Percentiles rank a stretch among this genome's conserved stretches.
phyloP scores from a whole-genome alignment of 768 basidiomycete species.

The Tricholoma terreum region DNA sequence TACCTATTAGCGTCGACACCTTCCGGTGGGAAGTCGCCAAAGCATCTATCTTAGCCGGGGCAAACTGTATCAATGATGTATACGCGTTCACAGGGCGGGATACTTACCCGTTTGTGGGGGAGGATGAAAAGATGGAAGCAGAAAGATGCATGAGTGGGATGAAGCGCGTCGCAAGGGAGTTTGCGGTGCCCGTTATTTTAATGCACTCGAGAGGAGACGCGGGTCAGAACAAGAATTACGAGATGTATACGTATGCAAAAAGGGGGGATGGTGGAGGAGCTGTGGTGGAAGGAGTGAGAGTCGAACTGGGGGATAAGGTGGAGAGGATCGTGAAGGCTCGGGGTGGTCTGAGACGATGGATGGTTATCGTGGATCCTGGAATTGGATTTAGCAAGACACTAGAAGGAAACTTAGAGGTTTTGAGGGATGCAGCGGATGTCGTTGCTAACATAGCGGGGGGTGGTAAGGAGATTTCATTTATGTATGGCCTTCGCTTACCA shows the following conservation, averaged over 20 bases:
- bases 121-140: constrained; percentile 28
- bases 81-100: constrained; percentile 71
- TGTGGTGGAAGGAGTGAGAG: constrained; percentile 63
- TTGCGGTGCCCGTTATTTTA: constrained; percentile 77
- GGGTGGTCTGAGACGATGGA: constrained; percentile 81
- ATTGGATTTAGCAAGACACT: constrained; percentile 91
- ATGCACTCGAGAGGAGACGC: constrained; percentile 96
- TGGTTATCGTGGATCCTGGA: constrained; percentile 88
- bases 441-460: constrained; percentile 39
- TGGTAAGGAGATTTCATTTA: constrained; percentile 18
- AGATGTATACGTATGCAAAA: constrained; percentile 39
- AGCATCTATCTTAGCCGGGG: constrained; percentile 75
- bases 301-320: constrained; percentile 71
- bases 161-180: constrained; percentile 59
- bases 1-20: constrained; percentile 82
- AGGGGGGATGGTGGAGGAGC: constrained; percentile 32
- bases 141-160: constrained; percentile 51
- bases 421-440: constrained; percentile 50
- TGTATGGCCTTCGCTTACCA: not conserved
- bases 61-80: constrained; percentile 94
- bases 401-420: constrained; percentile 66
- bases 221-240: constrained; percentile 66
- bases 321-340: constrained; percentile 58
- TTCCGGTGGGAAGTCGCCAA: constrained; percentile 82
- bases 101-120: constrained; percentile 28